Base-by-base conservation (phyloP, 805 yeast genomes). In the Monosporozyma yasuniensis region DNA sequence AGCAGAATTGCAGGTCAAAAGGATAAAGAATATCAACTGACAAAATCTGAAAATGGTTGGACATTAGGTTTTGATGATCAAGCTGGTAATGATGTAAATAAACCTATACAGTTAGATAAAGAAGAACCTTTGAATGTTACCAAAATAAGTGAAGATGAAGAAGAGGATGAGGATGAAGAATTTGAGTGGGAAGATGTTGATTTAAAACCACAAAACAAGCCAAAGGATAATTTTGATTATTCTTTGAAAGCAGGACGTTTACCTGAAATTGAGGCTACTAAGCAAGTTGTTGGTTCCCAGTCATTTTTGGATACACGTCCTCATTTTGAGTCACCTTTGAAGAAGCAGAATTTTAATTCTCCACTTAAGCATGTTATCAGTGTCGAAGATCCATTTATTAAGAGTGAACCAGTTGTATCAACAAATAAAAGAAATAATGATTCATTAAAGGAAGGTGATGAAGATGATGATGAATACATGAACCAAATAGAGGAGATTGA, bases 21-120 rank as follows among this genome's bases (percentile, higher is more conserved):
- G 54, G 87, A 84, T 54, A 73, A 81, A 52, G 82, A 82, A 53
- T 93, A 93, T 59, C 77, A 83, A 44, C 73, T 93, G 47, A 77
- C 84, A 19, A 78, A 83, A 55, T 85, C 83, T 38, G 87, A 83
- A 10, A 83, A 81, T 55, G 97, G 97, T 0, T 90, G 93, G 87
- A 79, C 89, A 0, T 66, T 90, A 43, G 79, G 91, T 0, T 68
- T 90, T 35, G 72, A 70, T 32, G 70, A 71, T 14, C 65, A 68
- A 4, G 71, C 71, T 46, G 77, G 77, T 1, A 67, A 71, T 2
- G 66, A 67, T 11, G 56, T 56, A 0, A 60, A 65, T 0, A 73
- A 75, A 43, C 82, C 88, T 0, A 77, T 82, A 45, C 65, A 69
- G 3, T 47, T 82, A 14, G 84, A 77, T 52, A 35, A 51, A 41